Evolutionary conservation across 257 asterid genomes (phyloP).

Genomic region (Sherardia arvensis): DNA sequence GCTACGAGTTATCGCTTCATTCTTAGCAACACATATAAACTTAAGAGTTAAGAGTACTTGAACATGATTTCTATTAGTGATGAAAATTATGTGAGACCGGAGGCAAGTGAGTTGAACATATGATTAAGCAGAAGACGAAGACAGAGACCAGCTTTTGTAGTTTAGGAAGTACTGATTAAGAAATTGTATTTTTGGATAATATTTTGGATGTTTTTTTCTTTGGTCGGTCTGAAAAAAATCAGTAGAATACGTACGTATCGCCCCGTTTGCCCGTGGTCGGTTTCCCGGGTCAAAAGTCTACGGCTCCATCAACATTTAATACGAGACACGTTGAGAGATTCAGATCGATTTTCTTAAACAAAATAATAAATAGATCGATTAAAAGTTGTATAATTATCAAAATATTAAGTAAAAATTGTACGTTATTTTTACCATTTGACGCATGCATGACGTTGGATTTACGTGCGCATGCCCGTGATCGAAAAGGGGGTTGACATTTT

Average conservation of each 20-base stretch:
- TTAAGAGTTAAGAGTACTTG: no score
- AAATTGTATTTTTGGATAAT: background rate
- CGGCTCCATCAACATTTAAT: conserved; percentile 7
- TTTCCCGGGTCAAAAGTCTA: conserved; percentile 12
- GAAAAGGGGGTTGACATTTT: conserved; percentile 19
- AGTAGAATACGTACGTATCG: background rate
- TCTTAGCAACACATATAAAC: no score
- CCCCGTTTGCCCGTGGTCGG: conserved; percentile 29
- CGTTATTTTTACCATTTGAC: no score
- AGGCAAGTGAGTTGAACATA: background rate
- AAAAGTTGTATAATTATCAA: no score
- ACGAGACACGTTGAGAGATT: conserved; percentile 13
- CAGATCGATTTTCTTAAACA: background rate
- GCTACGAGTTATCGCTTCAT: no score
- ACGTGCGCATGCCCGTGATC: conserved; percentile 12
- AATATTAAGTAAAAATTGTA: no score
- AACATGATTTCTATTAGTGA: no score
- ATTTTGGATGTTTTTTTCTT: conserved; percentile 24
- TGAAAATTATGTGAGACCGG: no score
- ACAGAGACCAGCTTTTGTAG: conserved; percentile 27
- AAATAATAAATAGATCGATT: no score
- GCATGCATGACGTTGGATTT: conserved; percentile 21
- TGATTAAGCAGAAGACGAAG: background rate
- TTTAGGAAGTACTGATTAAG: background rate
- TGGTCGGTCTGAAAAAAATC: conserved; percentile 34